A percentile compares a stretch with the other conserved stretches of the same genome.
phyloP scores from a whole-genome alignment of 23 red algal species.

The Agarophyton chilense region DNA sequence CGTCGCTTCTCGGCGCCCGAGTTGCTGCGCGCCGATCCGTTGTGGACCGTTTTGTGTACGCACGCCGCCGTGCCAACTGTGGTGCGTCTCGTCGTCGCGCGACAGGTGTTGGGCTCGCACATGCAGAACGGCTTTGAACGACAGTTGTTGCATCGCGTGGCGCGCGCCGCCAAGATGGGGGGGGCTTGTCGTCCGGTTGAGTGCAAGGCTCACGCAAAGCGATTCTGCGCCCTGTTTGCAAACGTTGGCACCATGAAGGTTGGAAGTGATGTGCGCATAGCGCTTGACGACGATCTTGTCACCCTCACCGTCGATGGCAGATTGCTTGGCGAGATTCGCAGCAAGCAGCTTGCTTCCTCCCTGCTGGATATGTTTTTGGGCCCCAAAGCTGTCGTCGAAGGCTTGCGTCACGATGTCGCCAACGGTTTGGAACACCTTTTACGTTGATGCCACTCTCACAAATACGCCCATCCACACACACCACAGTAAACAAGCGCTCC shows the following conservation, averaged over 20 bases:
- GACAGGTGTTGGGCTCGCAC: conserved; percentile 72
- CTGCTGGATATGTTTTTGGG: conserved; percentile 90
- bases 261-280: conserved; percentile 66
- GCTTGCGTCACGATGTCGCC: conserved; percentile 34
- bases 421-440: conserved; percentile 33
- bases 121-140: conserved; percentile 91
- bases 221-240: conserved; percentile 55
- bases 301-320: conserved; percentile 48
- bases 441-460: too few relatives aligned
- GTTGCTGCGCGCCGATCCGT: conserved; percentile 7
- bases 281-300: conserved; percentile 42
- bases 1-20: conserved; percentile 12
- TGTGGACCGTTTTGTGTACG: conserved; percentile 37
- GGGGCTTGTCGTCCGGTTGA: conserved; percentile 64
- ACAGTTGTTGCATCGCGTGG: conserved; percentile 57
- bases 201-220: conserved; percentile 29
- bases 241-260: conserved; percentile 64
- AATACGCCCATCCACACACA: too few relatives aligned
- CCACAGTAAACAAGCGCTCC: too few relatives aligned
- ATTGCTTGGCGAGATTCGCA: conserved; percentile 45
- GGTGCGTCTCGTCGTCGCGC: conserved; percentile 80
- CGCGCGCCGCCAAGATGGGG: conserved; percentile 46
- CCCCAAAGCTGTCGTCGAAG: conserved; percentile 40
- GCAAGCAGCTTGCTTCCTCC: conserved; percentile 56
- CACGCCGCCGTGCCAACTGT: neutral